These are phyloP conservation scores for Luffa aegyptiaca DNA, from an alignment of 306 rosid species.

Conservation along the genomic window DNA sequence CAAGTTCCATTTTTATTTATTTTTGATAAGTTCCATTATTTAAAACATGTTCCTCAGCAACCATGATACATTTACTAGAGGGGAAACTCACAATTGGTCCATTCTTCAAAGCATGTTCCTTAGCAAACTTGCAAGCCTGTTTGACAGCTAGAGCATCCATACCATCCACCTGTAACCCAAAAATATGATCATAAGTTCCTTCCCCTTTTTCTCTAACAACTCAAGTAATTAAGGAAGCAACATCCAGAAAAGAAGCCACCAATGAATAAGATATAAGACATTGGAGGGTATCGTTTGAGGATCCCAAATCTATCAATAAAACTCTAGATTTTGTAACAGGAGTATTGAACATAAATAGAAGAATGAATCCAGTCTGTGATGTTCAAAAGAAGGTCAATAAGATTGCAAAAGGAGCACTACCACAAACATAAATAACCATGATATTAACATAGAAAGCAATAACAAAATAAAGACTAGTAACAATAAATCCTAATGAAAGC, in stretches of 20 bases:
- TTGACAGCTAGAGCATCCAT: conserved; percentile 97
- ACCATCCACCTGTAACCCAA: conserved; percentile 70
- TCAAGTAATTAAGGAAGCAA: not conserved
- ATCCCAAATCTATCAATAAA: not conserved
- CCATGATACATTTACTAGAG: not conserved
- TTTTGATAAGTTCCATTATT: not conserved
- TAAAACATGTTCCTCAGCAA: not conserved
- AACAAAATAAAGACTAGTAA: not conserved
- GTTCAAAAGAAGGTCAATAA: not conserved
- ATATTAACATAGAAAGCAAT: not conserved
- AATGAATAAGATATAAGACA: not conserved
- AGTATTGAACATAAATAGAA: not conserved
- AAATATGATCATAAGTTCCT: not conserved
- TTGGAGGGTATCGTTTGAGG: not conserved
- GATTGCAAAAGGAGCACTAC: not conserved
- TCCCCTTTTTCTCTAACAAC: not conserved
- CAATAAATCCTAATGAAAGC: not conserved
- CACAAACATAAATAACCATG: not conserved
- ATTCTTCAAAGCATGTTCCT: conserved; percentile 88
- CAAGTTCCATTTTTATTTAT: conserved; percentile 54
- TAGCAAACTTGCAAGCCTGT: conserved; percentile 87
- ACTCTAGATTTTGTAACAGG: not conserved
- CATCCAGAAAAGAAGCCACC: not conserved
- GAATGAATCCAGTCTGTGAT: not conserved
- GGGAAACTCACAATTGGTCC: conserved; percentile 84